Evolutionary conservation across 306 rosid genomes (phyloP), one percentile per base, ranked within the genome.

Genomic region (Pterocarpus santalinus): DNA sequence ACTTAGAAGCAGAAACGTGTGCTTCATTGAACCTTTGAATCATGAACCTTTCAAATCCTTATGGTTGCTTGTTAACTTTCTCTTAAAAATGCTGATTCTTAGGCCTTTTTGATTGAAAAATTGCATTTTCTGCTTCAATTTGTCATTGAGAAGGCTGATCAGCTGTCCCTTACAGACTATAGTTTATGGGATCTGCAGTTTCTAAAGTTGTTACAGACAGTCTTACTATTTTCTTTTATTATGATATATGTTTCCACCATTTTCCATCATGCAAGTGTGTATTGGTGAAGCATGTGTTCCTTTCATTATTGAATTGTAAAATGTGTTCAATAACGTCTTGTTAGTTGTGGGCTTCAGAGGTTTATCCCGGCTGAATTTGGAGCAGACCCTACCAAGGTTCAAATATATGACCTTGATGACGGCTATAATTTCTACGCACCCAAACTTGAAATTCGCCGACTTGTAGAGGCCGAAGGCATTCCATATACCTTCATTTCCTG

Each of bases 281-380:
- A 51, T 32, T 9, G 33, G 5, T 69, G 61, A 72, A 35, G 17
- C 22, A 49, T 66, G 6, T 12, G 51, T 57, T 44, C 13, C 64
- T 52, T 61, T 33, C 22, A 53, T 58, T 47, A 10, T 61, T 66
- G 16, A 72, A 62, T 68, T 64, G 28, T 47, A 49, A 62, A 46
- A 57, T 36, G 58, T 64, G 77, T 32, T 70, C 17, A 72, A 34
- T 76, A 77, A 76, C 65, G 36, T 9, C 4, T 34, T 74, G 28
- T 55, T 83, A 30, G 35, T 64, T 80, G 68, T 71, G 61, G 67
- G 15, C 3, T 75, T 76, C 89, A 92, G 94, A 90, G 94, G 81
- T 94, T 94, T 65, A 72, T 90, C 72, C 96, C 94, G 15, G 85
- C 97, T 28, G 97, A 94, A 82, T 94, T 92, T 78, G 98, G 98